phyloP scores from a whole-genome alignment of 2,329 filamentous ascomycete species.

The Westerdykella sp. region DNA sequence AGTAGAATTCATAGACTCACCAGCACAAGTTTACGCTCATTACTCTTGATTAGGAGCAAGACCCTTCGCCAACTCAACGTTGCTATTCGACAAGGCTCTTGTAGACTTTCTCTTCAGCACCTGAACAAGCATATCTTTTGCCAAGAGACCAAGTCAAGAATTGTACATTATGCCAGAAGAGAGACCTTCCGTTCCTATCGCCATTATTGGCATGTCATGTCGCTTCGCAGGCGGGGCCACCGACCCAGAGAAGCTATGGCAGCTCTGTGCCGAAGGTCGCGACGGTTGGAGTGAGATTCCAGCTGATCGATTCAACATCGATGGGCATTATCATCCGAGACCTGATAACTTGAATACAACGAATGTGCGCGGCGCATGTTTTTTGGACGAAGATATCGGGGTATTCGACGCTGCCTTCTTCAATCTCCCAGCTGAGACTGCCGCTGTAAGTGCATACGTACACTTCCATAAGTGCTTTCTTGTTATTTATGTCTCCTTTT shows the following conservation, averaged over 20 bases:
- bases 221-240: constrained; percentile 29
- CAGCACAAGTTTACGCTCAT: too few relatives aligned
- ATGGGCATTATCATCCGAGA: constrained; percentile 11
- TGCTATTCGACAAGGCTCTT: too few relatives aligned
- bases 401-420: constrained; percentile 17
- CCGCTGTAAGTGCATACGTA: neutral
- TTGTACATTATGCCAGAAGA: too few relatives aligned
- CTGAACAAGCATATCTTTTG: too few relatives aligned
- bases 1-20: too few relatives aligned
- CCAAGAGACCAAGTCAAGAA: too few relatives aligned
- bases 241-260: constrained; percentile 31
- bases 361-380: constrained; percentile 7
- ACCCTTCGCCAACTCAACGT: too few relatives aligned
- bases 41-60: too few relatives aligned
- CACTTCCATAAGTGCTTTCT: too few relatives aligned
- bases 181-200: constrained; percentile 12
- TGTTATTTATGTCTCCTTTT: too few relatives aligned
- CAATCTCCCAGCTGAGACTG: constrained; percentile 5
- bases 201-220: constrained; percentile 35
- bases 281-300: constrained; percentile 24
- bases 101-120: too few relatives aligned
- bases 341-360: constrained; percentile 1
- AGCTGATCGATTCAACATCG: constrained; percentile 25
- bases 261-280: constrained; percentile 19
- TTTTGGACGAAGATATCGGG: constrained; percentile 9